These are phyloP conservation scores for Claviceps monticola DNA, from an alignment of 2,329 filamentous ascomycete species.

Conservation along the genomic window DNA sequence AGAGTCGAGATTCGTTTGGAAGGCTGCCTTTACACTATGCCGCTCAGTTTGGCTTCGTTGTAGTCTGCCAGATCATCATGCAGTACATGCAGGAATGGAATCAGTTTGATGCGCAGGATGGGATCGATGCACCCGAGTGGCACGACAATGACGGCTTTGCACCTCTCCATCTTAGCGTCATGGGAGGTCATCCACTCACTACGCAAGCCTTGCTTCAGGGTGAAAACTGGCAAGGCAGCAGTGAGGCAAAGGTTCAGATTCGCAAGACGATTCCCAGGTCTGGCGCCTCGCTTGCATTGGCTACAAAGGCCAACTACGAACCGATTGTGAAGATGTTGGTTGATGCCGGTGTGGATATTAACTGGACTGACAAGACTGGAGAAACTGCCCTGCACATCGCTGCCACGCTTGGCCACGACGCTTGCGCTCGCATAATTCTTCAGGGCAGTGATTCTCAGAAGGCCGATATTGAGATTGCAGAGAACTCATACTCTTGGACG, in stretches of 20 bases:
- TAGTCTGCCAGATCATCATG: conserved; percentile 80
- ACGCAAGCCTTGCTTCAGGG: conserved; percentile 69
- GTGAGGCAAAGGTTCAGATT: conserved; percentile 46
- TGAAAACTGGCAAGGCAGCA: conserved; percentile 59
- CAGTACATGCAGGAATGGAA: conserved; percentile 80
- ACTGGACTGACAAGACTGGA: conserved; percentile 79
- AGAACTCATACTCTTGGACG: conserved; percentile 86
- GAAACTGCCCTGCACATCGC: conserved; percentile 89
- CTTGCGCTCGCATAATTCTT: conserved; percentile 67
- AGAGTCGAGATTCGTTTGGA: conserved; percentile 61
- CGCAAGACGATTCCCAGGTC: conserved; percentile 65
- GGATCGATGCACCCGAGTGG: conserved; percentile 79
- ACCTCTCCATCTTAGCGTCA: conserved; percentile 81
- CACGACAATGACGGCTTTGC: conserved; percentile 87
- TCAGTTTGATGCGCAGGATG: conserved; percentile 69
- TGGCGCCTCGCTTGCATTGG: conserved; percentile 74
- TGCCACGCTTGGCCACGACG: conserved; percentile 70
- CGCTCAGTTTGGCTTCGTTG: conserved; percentile 84
- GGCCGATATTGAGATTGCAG: conserved; percentile 60
- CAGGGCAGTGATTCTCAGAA: conserved; percentile 57
- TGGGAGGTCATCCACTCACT: conserved; percentile 78
- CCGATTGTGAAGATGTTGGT: conserved; percentile 78
- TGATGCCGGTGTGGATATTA: conserved; percentile 80
- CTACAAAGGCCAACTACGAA: conserved; percentile 75
- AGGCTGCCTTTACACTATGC: conserved; percentile 84